phyloP scores from a whole-genome alignment of 2,329 filamentous ascomycete species.

The Cladosporium sp. region DNA sequence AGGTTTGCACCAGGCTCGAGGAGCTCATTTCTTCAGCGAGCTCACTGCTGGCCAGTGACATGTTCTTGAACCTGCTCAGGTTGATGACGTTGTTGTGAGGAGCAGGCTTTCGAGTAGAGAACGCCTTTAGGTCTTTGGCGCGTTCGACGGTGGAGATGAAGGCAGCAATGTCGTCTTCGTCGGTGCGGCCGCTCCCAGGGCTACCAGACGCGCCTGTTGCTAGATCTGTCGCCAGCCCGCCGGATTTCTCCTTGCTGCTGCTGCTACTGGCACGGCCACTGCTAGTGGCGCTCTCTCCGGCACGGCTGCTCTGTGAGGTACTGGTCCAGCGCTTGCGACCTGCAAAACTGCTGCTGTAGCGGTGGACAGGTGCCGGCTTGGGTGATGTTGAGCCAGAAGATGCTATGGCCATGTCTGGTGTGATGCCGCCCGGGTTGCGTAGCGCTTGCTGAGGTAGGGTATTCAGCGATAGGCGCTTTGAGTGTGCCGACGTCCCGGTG shows the following conservation, averaged over 20 bases:
- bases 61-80: slow-evolving; percentile 69
- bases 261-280: slow-evolving; percentile 71
- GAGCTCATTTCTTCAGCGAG: slow-evolving; percentile 92
- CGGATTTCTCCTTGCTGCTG: slow-evolving; percentile 49
- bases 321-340: slow-evolving; percentile 74
- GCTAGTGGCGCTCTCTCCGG: slow-evolving; percentile 70
- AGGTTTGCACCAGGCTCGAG: slow-evolving; percentile 78
- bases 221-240: slow-evolving; percentile 48
- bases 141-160: slow-evolving; percentile 86
- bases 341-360: slow-evolving; percentile 92
- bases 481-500: slow-evolving; percentile 16
- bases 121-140: slow-evolving; percentile 79
- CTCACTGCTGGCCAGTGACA: slow-evolving; percentile 83
- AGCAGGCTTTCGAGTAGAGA: slow-evolving; percentile 54
- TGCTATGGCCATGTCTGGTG: slow-evolving; percentile 54
- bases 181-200: slow-evolving; percentile 65
- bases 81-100: slow-evolving; percentile 60
- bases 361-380: slow-evolving; percentile 69
- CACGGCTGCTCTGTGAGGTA: slow-evolving; percentile 56
- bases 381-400: slow-evolving; percentile 72
- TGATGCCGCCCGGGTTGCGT: slow-evolving; percentile 40
- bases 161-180: slow-evolving; percentile 90
- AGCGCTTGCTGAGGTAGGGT: slow-evolving; percentile 72
- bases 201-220: slow-evolving; percentile 70
- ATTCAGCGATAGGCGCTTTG: slow-evolving; percentile 66